phyloP scores from a whole-genome alignment of 345 rosid species.

The Acer yangbiense region DNA sequence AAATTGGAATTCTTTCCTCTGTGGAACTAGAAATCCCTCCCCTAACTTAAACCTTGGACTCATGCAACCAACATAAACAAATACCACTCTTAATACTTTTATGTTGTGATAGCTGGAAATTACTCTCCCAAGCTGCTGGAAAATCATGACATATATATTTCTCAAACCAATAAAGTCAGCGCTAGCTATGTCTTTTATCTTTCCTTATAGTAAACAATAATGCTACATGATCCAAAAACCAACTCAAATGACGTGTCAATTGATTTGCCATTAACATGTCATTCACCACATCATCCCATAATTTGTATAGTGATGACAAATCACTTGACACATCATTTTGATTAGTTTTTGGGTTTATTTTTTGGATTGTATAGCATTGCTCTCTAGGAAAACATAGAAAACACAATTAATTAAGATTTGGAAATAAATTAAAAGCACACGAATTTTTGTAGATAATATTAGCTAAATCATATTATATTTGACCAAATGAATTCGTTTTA shows the following conservation, averaged over 20 bases:
- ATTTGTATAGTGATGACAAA: too few relatives aligned
- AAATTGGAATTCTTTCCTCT: slow-evolving; percentile 29
- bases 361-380: too few relatives aligned
- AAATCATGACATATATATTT: slow-evolving; percentile 29
- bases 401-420: slow-evolving; percentile 20
- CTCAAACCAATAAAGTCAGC: slow-evolving; percentile 22
- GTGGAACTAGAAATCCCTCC: slow-evolving; percentile 32
- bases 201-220: not conserved
- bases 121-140: slow-evolving; percentile 6
- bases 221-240: too few relatives aligned
- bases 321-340: too few relatives aligned
- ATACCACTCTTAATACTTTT: slow-evolving; percentile 16
- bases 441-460: slow-evolving; percentile 16
- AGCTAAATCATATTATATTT: slow-evolving; percentile 13
- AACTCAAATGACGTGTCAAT: too few relatives aligned
- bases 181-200: slow-evolving; percentile 18
- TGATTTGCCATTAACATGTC: too few relatives aligned
- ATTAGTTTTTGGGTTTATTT: too few relatives aligned
- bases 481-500: not conserved
- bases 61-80: slow-evolving; percentile 28
- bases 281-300: too few relatives aligned
- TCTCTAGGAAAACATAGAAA: slow-evolving; percentile 1
- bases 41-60: slow-evolving; percentile 35
- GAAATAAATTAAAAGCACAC: slow-evolving; percentile 23
- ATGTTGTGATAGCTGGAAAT: slow-evolving; percentile 5